phyloP scores from a whole-genome alignment of 495 filamentous ascomycete species.

The Ramalina intermedia region DNA sequence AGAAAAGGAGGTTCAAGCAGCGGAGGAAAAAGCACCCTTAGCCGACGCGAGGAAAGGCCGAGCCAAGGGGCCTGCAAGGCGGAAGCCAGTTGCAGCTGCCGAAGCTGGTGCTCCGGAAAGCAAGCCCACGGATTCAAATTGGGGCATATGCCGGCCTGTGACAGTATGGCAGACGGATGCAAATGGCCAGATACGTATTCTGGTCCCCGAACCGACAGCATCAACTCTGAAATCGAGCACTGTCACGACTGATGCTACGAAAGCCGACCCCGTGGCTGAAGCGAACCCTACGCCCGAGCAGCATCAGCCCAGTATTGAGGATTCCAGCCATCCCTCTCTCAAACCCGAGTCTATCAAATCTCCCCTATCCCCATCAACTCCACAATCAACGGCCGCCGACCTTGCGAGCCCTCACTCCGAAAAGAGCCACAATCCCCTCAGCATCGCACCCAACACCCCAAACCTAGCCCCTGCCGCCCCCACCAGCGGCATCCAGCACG shows the following conservation, averaged over 20 bases:
- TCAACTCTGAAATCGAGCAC: neutral
- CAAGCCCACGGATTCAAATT: conserved; percentile 2
- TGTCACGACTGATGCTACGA: neutral
- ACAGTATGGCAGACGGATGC: conserved; percentile 40
- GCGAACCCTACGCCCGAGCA: neutral
- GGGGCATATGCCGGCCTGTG: conserved; percentile 29
- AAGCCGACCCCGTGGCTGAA: neutral
- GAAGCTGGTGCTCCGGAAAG: conserved; percentile 12
- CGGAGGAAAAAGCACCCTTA: conserved; percentile 61
- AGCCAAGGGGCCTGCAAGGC: conserved; percentile 72
- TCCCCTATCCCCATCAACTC: neutral
- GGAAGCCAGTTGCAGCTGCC: conserved; percentile 44
- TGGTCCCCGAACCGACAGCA: neutral
- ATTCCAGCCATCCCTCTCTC: too few species aligned
- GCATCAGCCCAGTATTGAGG: neutral
- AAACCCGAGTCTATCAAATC: neutral
- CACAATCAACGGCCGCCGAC: neutral
- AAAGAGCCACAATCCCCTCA: neutral
- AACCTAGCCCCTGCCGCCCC: too few species aligned
- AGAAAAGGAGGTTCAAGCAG: conserved; percentile 45
- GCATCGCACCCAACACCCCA: conserved; percentile 2
- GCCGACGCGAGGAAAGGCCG: conserved; percentile 78
- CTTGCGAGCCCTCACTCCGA: neutral
- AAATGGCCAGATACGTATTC: neutral
- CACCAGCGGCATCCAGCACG: too few species aligned